Evolutionary conservation across 2,329 filamentous ascomycete genomes (phyloP).

Genomic region (Pseudohalonectria lignicola): DNA sequence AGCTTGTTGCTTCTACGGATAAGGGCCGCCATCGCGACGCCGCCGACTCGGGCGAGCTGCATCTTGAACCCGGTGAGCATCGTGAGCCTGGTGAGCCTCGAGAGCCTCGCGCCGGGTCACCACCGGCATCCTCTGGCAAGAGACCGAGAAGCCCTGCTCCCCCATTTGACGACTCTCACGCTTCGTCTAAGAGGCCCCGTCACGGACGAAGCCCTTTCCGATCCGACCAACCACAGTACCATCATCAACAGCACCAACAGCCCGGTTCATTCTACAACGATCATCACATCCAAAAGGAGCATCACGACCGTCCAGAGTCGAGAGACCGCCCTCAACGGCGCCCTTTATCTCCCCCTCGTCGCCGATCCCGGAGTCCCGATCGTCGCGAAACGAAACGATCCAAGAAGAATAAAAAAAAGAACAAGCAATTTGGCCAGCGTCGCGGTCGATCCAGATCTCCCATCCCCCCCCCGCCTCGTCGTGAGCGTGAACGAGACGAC

Average conservation of each 20-base stretch:
- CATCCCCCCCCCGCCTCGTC: no score
- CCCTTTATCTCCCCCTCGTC: constrained; percentile 8
- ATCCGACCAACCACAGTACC: neutral
- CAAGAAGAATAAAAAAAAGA: constrained; percentile 11
- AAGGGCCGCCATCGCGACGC: constrained; percentile 4
- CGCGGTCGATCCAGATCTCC: constrained; percentile 16
- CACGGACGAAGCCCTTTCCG: constrained; percentile 9
- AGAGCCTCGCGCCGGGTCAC: constrained; percentile 9
- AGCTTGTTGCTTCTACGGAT: neutral
- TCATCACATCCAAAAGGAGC: constrained; percentile 5
- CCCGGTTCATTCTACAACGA: no score
- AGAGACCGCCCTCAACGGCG: constrained; percentile 1
- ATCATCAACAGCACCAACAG: neutral
- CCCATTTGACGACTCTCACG: constrained; percentile 4
- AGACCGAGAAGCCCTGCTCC: constrained; percentile 17
- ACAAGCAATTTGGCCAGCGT: constrained; percentile 1
- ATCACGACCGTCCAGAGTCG: constrained; percentile 6
- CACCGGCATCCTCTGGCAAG: constrained; percentile 13
- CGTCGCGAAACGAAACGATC: constrained; percentile 12
- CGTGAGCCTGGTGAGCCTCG: no score
- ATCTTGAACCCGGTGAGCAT: no score
- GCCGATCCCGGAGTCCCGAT: constrained; percentile 12
- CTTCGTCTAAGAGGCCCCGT: constrained; percentile 11
- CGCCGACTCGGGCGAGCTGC: constrained; percentile 6
- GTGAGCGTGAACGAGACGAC: constrained; percentile 5